Conservation (phyloP, 2,329 filamentous ascomycete genomes). For the Pestalotiopsis sp. region DNA sequence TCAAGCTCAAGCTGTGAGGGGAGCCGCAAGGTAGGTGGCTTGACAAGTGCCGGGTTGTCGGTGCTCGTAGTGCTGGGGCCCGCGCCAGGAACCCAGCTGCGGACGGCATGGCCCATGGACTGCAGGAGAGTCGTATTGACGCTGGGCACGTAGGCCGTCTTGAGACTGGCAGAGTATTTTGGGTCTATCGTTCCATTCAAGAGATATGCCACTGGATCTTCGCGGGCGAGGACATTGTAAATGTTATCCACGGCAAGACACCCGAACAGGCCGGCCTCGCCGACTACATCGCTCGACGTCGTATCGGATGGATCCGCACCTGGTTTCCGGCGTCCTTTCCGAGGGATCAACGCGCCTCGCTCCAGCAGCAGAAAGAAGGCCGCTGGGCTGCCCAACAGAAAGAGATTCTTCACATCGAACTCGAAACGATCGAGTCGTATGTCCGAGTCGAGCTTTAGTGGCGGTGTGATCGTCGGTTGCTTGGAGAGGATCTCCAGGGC, state of each 20-base stretch:
- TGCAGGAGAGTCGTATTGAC: slow-evolving; percentile 65
- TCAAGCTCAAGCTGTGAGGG: slow-evolving; percentile 82
- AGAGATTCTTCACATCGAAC: slow-evolving; percentile 88
- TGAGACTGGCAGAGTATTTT: slow-evolving; percentile 74
- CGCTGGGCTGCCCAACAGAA: slow-evolving; percentile 85
- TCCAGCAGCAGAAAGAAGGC: slow-evolving; percentile 93
- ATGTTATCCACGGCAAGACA: slow-evolving; percentile 94
- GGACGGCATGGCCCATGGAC: slow-evolving; percentile 63
- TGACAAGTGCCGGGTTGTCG: slow-evolving; percentile 26
- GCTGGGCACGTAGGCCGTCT: slow-evolving; percentile 76
- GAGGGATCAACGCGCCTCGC: slow-evolving; percentile 68
- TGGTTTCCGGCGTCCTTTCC: slow-evolving; percentile 73
- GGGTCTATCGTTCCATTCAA: slow-evolving; percentile 89
- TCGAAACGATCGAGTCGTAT: slow-evolving; percentile 68
- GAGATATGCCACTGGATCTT: slow-evolving; percentile 82
- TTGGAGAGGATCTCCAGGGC: slow-evolving; percentile 86
- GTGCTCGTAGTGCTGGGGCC: slow-evolving; percentile 27
- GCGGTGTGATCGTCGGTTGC: slow-evolving; percentile 74
- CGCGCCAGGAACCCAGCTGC: slow-evolving; percentile 59
- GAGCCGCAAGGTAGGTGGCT: slow-evolving; percentile 44
- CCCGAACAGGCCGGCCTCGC: slow-evolving; percentile 78
- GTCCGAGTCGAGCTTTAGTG: slow-evolving; percentile 40
- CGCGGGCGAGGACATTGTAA: slow-evolving; percentile 81
- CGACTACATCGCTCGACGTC: slow-evolving; percentile 62
- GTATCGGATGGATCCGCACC: slow-evolving; percentile 67